A percentile compares a stretch with the other conserved stretches of the same genome.
Evolutionary conservation across 2,329 filamentous ascomycete genomes (phyloP).

Genomic region (Sporothrix inflata): DNA sequence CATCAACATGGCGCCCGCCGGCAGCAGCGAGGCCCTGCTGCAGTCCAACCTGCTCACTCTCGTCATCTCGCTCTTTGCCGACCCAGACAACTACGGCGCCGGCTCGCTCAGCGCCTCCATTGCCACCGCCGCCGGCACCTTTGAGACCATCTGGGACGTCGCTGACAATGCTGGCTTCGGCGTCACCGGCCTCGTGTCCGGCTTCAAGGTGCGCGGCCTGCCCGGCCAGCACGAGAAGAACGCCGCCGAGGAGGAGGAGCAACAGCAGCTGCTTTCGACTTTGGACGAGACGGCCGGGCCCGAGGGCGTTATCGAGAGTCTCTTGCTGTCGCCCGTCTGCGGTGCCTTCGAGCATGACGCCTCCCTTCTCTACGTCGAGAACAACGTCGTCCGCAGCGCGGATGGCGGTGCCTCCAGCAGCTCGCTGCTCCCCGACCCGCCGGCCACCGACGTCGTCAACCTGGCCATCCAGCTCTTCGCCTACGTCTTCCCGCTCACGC

Average conservation of each 20-base stretch:
- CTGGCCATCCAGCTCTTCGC: slow-evolving; percentile 92
- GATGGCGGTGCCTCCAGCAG: not conserved
- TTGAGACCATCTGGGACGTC: slow-evolving; percentile 94
- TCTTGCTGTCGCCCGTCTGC: slow-evolving; percentile 72
- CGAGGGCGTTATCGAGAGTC: slow-evolving; percentile 65
- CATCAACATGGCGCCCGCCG: slow-evolving; percentile 82
- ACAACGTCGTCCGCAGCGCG: not conserved
- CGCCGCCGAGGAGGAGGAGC: slow-evolving; percentile 40
- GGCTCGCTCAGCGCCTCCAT: slow-evolving; percentile 89
- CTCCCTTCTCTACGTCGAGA: slow-evolving; percentile 70
- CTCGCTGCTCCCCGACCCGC: slow-evolving; percentile 68
- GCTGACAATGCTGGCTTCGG: slow-evolving; percentile 95
- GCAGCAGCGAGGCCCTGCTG: slow-evolving; percentile 80
- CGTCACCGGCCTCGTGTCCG: slow-evolving; percentile 80
- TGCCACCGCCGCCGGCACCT: slow-evolving; percentile 83
- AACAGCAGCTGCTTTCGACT: slow-evolving; percentile 39
- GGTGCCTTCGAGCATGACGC: slow-evolving; percentile 89
- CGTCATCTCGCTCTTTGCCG: slow-evolving; percentile 88
- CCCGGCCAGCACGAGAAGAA: slow-evolving; percentile 67
- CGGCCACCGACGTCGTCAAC: slow-evolving; percentile 92
- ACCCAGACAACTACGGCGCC: slow-evolving; percentile 84
- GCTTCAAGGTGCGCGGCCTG: slow-evolving; percentile 72
- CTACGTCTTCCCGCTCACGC: slow-evolving; percentile 85
- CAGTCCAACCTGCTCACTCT: slow-evolving; percentile 91
- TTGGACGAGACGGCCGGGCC: slow-evolving; percentile 59